Base-by-base conservation (phyloP, 371 early-diverging fungal species). In the Circinella umbellata region DNA sequence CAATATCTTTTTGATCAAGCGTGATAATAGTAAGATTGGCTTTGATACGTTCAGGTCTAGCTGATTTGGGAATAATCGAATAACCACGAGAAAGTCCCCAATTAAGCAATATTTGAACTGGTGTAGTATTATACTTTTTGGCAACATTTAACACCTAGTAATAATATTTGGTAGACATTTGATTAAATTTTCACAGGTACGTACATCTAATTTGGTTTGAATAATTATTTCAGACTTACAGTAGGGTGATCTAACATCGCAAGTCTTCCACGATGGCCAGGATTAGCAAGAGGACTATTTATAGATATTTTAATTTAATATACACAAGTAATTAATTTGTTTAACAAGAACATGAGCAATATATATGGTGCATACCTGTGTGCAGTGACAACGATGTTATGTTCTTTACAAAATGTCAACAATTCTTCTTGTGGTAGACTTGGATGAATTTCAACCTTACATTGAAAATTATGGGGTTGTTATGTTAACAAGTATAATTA, bases 221-320 rank as follows among this genome's bases (percentile, higher is more conserved):
- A 2, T 27, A 27, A 18, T n/a, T 11, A 15, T 11, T 27, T 27
- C 27, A 27, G 6, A 66, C 66, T 55, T 66, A 66, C 66, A 86
- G 94, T 95, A 96, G 61, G 88, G 85, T 47, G 95, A 38, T 83
- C 74, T 8, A 91, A 74, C n/a, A 94, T 85, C 73, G 93, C 92
- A n/a, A 91, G 89, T 3, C 65, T 38, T 15, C 70, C 70, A 20
- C 47, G 48, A 14, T 57, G 36, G 15, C 76, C 71, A 15, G 82
- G 76, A 55, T 76, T 79, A 20, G 79, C 84, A 35, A 86, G 73
- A 67, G 86, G 86, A 42, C 42, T 42, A 42, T 42, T 6, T 42
- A 27, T 27, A 27, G 42, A 42, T 42, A 27, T 27, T 27, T 27
- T 27, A 27, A 0, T 27, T 27, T 27, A 27, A 27, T 27, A 27